These are phyloP conservation scores for Plasmodium gallinaceum DNA, from an alignment of 169 alveolate species.

Conservation along the genomic window DNA sequence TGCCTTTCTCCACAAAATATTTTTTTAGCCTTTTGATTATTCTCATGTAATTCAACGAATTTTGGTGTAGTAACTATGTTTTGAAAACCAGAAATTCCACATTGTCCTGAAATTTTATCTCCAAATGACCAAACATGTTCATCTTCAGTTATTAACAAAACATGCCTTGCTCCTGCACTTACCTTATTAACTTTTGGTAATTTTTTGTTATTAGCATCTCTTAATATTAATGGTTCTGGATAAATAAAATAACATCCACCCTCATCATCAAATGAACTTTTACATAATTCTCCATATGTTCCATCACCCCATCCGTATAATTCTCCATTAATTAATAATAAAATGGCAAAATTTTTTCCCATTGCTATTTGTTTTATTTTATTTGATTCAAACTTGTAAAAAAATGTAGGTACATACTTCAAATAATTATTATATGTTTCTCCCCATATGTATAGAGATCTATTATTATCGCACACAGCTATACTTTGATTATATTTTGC, in stretches of 20 bases:
- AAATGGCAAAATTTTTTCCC: slow-evolving; percentile 83
- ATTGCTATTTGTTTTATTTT: slow-evolving; percentile 82
- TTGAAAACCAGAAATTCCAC: slow-evolving; percentile 87
- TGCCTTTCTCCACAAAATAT: slow-evolving; percentile 88
- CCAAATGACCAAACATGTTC: slow-evolving; percentile 87
- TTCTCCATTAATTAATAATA: slow-evolving; percentile 78
- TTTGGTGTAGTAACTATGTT: slow-evolving; percentile 74
- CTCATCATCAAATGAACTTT: slow-evolving; percentile 46
- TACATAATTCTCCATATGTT: slow-evolving; percentile 85
- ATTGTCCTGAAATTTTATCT: slow-evolving; percentile 88
- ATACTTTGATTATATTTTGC: slow-evolving; percentile 82
- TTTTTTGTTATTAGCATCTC: slow-evolving; percentile 75
- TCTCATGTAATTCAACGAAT: slow-evolving; percentile 79
- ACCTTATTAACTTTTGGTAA: slow-evolving; percentile 75
- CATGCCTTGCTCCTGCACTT: slow-evolving; percentile 89
- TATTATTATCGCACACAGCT: slow-evolving; percentile 80
- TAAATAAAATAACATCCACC: slow-evolving; percentile 74
- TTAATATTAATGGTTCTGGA: slow-evolving; percentile 77
- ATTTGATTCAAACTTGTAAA: slow-evolving; percentile 78
- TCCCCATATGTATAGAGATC: slow-evolving; percentile 84
- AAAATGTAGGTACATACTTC: slow-evolving; percentile 80
- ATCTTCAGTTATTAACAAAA: slow-evolving; percentile 82
- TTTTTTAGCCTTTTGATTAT: slow-evolving; percentile 77
- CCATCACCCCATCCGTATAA: slow-evolving; percentile 87
- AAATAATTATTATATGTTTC: slow-evolving; percentile 81